Conservation (phyloP, 2,329 filamentous ascomycete species). For the Fusarium zealandicum region DNA sequence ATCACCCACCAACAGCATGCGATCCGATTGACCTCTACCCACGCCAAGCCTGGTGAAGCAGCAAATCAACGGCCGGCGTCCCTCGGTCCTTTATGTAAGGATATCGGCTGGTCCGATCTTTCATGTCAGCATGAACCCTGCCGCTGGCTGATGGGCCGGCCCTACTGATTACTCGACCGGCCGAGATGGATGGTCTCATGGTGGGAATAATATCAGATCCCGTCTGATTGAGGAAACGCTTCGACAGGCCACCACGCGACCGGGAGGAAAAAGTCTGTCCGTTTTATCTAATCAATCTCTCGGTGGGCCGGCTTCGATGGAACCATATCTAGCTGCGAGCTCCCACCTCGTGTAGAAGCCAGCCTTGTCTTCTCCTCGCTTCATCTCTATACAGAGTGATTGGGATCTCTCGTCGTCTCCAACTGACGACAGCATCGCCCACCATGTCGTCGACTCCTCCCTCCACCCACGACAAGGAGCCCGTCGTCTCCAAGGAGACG, state of each 20-base stretch:
- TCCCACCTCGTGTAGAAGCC: neutral
- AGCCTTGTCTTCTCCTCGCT: neutral
- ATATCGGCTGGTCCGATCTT: neutral
- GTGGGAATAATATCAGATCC: neutral
- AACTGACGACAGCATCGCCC: neutral
- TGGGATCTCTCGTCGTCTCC: neutral
- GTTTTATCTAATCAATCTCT: conserved; percentile 35
- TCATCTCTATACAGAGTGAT: neutral
- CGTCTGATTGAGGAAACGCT: conserved; percentile 3
- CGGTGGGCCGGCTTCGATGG: neutral
- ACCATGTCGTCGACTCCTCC: conserved; percentile 19
- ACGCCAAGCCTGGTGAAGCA: conserved; percentile 12
- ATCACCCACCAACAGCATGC: neutral
- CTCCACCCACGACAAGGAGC: conserved; percentile 15
- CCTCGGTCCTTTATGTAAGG: neutral
- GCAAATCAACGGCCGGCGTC: neutral
- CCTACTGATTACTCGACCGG: no score
- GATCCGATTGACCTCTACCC: conserved; percentile 10
- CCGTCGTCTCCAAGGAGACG: conserved; percentile 20
- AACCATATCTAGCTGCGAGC: conserved; percentile 1
- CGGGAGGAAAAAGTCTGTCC: neutral
- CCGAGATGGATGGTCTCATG: conserved; percentile 7
- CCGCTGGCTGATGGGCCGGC: no score
- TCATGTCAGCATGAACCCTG: no score
- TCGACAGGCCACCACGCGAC: neutral